These are phyloP conservation scores for Pisolithus tinctorius DNA, from an alignment of 768 basidiomycete genomes.

Conservation along the genomic window DNA sequence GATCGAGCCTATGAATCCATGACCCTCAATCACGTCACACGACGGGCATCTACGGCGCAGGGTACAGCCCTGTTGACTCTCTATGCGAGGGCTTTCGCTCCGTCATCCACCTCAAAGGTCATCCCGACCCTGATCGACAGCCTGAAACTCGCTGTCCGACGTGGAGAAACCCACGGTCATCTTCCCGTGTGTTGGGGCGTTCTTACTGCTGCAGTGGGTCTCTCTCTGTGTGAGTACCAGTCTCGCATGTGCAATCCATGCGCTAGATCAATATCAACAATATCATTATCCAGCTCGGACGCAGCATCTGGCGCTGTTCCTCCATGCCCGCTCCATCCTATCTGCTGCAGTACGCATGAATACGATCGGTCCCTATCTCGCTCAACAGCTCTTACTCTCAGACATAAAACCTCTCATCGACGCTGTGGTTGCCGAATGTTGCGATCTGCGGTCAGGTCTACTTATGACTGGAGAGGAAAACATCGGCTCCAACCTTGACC, in stretches of 20 bases:
- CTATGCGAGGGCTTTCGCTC: constrained; percentile 76
- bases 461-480: constrained; percentile 16
- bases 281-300: constrained; percentile 54
- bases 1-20: constrained; percentile 79
- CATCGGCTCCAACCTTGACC: not conserved
- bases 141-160: constrained; percentile 63
- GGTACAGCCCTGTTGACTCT: constrained; percentile 89
- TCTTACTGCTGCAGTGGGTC: constrained; percentile 67
- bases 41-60: constrained; percentile 84
- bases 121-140: constrained; percentile 44
- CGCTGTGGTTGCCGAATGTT: constrained; percentile 39
- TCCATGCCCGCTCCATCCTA: constrained; percentile 83
- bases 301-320: constrained; percentile 85
- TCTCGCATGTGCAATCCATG: not conserved
- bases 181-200: constrained; percentile 89
- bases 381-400: constrained; percentile 83
- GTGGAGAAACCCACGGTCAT: constrained; percentile 68
- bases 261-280: too few relatives aligned
- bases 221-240: constrained; percentile 53
- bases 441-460: constrained; percentile 40
- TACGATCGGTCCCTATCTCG: constrained; percentile 83
- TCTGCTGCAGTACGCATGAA: constrained; percentile 93
- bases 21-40: constrained; percentile 84
- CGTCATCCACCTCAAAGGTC: constrained; percentile 27
- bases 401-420: constrained; percentile 62